Conservation (phyloP, 371 early-diverging fungal species). For the Mucor saturninus region DNA sequence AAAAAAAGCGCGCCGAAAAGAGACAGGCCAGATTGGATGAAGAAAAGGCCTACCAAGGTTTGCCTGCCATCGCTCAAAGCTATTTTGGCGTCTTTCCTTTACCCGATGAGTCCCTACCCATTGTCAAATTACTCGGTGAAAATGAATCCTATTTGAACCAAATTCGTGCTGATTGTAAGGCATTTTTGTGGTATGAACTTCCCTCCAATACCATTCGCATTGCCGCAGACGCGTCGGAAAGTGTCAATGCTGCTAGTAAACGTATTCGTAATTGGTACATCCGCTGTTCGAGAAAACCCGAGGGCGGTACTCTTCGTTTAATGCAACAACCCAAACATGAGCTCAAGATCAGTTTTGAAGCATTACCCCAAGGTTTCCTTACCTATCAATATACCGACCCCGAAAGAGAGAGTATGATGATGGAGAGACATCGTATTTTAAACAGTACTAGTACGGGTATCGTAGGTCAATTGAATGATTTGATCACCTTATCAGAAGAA, state of each 20-base stretch:
- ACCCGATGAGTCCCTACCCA: conserved; percentile 29
- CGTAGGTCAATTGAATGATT: conserved; percentile 26
- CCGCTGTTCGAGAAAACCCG: conserved; percentile 27
- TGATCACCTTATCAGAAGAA: conserved; percentile 23
- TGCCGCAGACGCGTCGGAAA: conserved; percentile 18
- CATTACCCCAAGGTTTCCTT: conserved; percentile 30
- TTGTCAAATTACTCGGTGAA: conserved; percentile 33
- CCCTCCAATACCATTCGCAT: conserved; percentile 16
- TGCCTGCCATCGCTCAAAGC: conserved; percentile 28
- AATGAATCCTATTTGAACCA: conserved; percentile 40
- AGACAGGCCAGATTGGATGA: conserved; percentile 26
- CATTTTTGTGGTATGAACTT: conserved; percentile 38
- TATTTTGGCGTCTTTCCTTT: conserved; percentile 34
- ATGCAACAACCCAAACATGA: conserved; percentile 34
- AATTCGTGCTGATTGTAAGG: conserved; percentile 45
- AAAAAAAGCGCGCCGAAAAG: conserved; percentile 34
- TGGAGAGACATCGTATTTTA: conserved; percentile 31
- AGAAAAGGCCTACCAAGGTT: conserved; percentile 37
- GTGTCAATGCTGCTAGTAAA: conserved; percentile 22
- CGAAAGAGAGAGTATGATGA: conserved; percentile 10
- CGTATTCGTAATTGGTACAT: conserved; percentile 53
- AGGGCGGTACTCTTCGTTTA: conserved; percentile 13
- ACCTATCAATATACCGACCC: conserved; percentile 20
- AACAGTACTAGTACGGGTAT: conserved; percentile 15
- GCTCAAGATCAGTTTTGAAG: conserved; percentile 15